Evolutionary conservation across 129 eudicot species (phyloP), one percentile per base, ranked within the genome.

Genomic region (Cynara cardunculus): DNA sequence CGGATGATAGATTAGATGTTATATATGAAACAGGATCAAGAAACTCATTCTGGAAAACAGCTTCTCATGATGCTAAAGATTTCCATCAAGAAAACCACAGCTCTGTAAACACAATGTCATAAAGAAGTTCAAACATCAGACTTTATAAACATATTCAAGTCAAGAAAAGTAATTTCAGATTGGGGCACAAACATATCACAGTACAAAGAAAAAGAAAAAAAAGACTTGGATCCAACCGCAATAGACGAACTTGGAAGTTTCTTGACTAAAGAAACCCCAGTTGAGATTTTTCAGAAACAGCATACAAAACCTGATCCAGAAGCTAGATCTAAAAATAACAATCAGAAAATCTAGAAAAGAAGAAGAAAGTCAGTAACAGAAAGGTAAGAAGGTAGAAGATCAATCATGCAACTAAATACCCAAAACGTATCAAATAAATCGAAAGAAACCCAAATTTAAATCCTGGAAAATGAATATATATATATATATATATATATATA

Each of bases 381-480:
- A 65, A 13, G 14, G 61, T 30, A 46, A 65, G 26, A 21, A 65
- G 8, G 41, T 11, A 25, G 66, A 78, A 35, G 56, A 78, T 71
- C 34, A 79, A 44, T 66, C 82, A 79, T 79, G 74, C 73, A 78
- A 84, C 74, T 73, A 69, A 26, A 68, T 32, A 39, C 75, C 64
- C 69, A 77, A 59, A 22, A 69, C 26, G 62, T n/a, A 32, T 67
- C 12, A 73, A 32, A 83, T 41, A 18, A 71, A 75, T 16, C 13
- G 10, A 44, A 31, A 25, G 26, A 46, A 72, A 66, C 67, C 78
- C 26, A 34, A 41, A 10, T 59, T 31, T 49, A 71, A 73, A 71
- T 80, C 76, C 25, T 65, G 77, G 26, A 79, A 83, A 73, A 49
- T 65, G 25, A 10, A 41, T 3, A n/a, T n/a, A n/a, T n/a, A n/a